Base-by-base conservation (phyloP, 371 early-diverging fungal genomes). In the Haplosporangium sp. region DNA sequence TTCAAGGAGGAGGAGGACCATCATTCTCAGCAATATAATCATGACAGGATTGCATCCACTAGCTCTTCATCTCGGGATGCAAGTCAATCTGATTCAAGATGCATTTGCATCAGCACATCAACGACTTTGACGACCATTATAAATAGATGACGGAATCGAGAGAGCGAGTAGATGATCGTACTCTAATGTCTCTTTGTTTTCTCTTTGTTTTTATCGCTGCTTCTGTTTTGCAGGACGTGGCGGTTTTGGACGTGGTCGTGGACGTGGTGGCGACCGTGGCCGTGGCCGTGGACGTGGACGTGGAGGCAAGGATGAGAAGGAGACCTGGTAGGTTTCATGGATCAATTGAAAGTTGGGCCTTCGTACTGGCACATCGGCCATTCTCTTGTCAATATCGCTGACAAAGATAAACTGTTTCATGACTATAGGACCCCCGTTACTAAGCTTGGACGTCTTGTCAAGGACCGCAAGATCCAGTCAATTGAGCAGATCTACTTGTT, bases 401-500 rank as follows among this genome's bases (percentile, higher is more conserved):
- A 29, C 29, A 29, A 29, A 29, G 29, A 29, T 29, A 29, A 29
- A 29, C 29, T 29, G 29, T 29, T 29, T 29, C 29, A 29, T 29
- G 29, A n/a, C 46, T 46, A 46, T 85, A 91, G 94, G 89, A 91
- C 91, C 81, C 97, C 97, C 75, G 96, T 98, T 62, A 98, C 97
- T 89, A 98, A 98, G 91, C 95, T 98, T 73, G 97, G 97, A 64
- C 97, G 97, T 89, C 95, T 98, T 72, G 95, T 98, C 67, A 95
- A 95, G 91, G 98, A 93, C 83, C 90, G 90, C 86, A 93, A 94
- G 86, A 92, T 94, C 89, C 88, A 89, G 86, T 86, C 89, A 66
- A 91, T 96, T 74, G 83, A 70, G 64, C 96, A 99, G 85, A 95
- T 99, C 83, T 99, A 98, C 87, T 86, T 95, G 65, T 96, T 96